Evolutionary conservation across 2,329 filamentous ascomycete species (phyloP).

Genomic region (Ophiostoma sp.): DNA sequence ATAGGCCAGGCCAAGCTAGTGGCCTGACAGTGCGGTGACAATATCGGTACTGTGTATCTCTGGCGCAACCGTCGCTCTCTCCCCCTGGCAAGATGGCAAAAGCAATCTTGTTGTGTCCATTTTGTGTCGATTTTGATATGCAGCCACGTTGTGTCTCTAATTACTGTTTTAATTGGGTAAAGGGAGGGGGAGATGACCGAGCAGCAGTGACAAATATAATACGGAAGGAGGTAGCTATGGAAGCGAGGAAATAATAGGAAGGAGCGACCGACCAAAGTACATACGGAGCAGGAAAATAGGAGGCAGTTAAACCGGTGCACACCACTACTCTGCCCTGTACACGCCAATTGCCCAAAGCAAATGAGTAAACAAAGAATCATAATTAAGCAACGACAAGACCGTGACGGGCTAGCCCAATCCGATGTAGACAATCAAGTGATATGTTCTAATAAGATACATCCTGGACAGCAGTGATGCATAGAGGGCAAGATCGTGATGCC

Average conservation of each 20-base stretch:
- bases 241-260: neutral
- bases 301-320: neutral
- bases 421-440: neutral
- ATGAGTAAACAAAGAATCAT: constrained; percentile 3
- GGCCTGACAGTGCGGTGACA: neutral
- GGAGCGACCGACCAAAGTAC: neutral
- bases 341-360: neutral
- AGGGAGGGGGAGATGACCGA: constrained; percentile 11
- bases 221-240: neutral
- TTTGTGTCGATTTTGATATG: neutral
- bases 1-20: too few species aligned
- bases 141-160: constrained; percentile 7
- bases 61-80: constrained; percentile 14
- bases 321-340: neutral
- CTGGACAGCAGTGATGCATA: neutral
- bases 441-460: neutral
- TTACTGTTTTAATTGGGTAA: neutral
- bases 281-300: neutral
- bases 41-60: constrained; percentile 2
- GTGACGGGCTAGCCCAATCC: constrained; percentile 5
- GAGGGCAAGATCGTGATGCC: neutral
- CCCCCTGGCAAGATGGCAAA: neutral
- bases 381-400: neutral
- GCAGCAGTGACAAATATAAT: neutral
- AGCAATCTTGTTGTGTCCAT: neutral